phyloP scores from a whole-genome alignment of 208 protist species.

The Tritrichomonas musculus region DNA sequence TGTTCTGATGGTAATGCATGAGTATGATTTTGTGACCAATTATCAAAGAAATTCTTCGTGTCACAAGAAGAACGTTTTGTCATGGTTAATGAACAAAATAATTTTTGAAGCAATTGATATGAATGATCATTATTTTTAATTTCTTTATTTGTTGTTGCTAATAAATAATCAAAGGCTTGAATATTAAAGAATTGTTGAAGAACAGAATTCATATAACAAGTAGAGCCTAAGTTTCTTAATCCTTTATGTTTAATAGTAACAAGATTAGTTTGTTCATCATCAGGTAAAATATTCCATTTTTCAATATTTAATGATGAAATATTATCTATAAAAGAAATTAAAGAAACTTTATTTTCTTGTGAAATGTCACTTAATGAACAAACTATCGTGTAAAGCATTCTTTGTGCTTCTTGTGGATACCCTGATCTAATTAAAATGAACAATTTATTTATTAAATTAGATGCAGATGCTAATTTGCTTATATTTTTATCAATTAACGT shows the following conservation, averaged over 20 bases:
- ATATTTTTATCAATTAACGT: no score
- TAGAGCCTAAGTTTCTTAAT: background rate
- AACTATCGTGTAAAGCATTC: no score
- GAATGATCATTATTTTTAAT: background rate
- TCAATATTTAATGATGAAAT: no score
- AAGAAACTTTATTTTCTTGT: no score
- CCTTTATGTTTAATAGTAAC: background rate
- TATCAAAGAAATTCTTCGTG: background rate
- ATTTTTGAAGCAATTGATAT: background rate
- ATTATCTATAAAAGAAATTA: no score
- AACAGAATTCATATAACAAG: conserved; percentile 5
- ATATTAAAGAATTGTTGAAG: background rate
- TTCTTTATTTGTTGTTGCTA: background rate
- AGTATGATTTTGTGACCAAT: background rate
- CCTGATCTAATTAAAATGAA: no score
- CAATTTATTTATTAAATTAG: no score
- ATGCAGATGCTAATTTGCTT: no score
- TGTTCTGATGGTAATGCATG: background rate
- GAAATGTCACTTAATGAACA: no score
- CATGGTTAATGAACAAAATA: background rate
- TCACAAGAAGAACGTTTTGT: background rate
- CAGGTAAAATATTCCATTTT: no score
- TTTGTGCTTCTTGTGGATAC: no score
- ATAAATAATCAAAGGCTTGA: background rate
- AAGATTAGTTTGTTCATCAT: no score